Evolutionary conservation across 306 rosid genomes (phyloP).

Genomic region (Vigna radiata): DNA sequence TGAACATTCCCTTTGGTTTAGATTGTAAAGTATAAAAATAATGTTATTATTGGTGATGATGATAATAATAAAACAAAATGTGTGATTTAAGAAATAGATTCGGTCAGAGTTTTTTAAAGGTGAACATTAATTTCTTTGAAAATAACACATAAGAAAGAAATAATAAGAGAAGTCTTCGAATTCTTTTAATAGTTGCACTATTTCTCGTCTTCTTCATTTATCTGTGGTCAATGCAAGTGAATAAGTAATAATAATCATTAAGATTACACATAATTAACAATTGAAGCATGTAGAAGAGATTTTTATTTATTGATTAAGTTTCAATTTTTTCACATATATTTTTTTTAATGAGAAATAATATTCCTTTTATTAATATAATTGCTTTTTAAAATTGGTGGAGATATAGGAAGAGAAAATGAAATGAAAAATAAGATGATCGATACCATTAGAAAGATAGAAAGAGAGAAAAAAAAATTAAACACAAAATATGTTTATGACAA

Average conservation of each 20-base stretch:
- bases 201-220: neutral
- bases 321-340: neutral
- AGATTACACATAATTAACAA: neutral
- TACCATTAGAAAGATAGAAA: neutral
- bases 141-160: constrained; percentile 1
- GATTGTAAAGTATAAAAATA: neutral
- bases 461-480: neutral
- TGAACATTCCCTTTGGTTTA: constrained; percentile 36
- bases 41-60: no score
- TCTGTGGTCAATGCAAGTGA: neutral
- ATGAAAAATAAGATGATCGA: no score
- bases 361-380: neutral
- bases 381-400: neutral
- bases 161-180: neutral
- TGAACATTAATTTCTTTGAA: constrained; percentile 10
- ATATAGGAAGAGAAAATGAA: neutral
- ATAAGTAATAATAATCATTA: neutral
- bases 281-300: neutral
- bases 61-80: neutral
- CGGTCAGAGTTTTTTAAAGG: neutral
- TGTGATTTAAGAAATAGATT: constrained; percentile 13
- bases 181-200: neutral
- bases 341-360: neutral
- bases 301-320: neutral
- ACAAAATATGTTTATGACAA: neutral